phyloP scores from a whole-genome alignment of 345 rosid species.

The Arabis hirsuta region DNA sequence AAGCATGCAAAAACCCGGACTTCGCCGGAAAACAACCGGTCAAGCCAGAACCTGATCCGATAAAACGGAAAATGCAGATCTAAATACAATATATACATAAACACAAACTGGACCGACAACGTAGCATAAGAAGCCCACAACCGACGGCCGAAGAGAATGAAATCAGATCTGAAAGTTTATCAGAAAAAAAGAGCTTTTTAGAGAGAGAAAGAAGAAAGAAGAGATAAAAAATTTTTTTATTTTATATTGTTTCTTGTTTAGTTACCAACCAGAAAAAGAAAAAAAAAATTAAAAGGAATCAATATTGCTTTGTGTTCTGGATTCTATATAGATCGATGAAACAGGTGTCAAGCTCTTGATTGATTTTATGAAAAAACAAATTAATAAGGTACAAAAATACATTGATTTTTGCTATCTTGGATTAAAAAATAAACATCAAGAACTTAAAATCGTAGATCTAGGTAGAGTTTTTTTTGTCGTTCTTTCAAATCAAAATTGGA shows the following conservation, averaged over 20 bases:
- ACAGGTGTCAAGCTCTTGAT: slow-evolving; percentile 47
- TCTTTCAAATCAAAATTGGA: slow-evolving; percentile 6
- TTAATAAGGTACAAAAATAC: neutral
- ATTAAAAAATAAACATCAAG: slow-evolving; percentile 7
- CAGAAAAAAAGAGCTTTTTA: no score
- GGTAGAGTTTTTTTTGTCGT: neutral
- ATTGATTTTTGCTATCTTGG: neutral
- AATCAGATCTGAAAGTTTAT: no score
- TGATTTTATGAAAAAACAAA: slow-evolving; percentile 5
- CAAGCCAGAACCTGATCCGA: no score
- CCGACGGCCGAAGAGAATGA: no score
- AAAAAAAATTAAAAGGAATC: slow-evolving; percentile 21
- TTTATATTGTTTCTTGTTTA: slow-evolving; percentile 34
- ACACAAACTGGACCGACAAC: no score
- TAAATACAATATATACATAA: no score
- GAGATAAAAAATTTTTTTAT: no score
- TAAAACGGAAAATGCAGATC: no score
- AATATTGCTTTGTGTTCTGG: slow-evolving; percentile 36
- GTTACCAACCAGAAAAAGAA: slow-evolving; percentile 37
- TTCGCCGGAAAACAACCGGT: no score
- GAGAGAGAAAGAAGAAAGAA: no score
- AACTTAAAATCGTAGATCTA: slow-evolving; percentile 21
- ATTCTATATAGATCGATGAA: slow-evolving; percentile 42
- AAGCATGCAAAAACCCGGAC: no score
- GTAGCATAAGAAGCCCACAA: no score